phyloP scores from a whole-genome alignment of 2,329 filamentous ascomycete species.

The Dactylellina parvicollis region DNA sequence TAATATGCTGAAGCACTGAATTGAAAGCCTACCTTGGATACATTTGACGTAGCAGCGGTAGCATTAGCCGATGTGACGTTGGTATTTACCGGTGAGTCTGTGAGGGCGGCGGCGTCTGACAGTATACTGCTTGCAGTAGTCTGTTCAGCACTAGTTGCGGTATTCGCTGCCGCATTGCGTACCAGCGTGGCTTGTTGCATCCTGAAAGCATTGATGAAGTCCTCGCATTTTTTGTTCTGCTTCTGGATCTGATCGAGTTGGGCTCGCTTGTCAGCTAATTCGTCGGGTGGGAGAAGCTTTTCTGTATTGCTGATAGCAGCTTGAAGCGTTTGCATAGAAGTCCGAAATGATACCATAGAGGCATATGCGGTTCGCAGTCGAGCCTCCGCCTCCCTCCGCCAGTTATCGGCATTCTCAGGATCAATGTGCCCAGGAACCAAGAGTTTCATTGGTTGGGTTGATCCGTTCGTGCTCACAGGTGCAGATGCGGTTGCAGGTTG shows the following conservation, averaged over 20 bases:
- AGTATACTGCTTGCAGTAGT: not conserved
- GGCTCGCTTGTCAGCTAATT: conserved; percentile 28
- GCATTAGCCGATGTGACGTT: not conserved
- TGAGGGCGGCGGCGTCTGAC: not conserved
- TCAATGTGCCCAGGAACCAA: conserved; percentile 50
- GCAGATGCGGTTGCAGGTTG: conserved; percentile 1
- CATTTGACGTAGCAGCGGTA: not conserved
- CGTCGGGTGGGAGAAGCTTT: conserved; percentile 33
- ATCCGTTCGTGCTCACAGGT: conserved; percentile 3
- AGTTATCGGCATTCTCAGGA: conserved; percentile 51
- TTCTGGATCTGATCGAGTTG: conserved; percentile 47
- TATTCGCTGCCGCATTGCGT: conserved; percentile 22
- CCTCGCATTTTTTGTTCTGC: conserved; percentile 52
- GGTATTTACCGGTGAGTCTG: not conserved
- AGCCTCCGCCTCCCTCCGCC: conserved; percentile 47
- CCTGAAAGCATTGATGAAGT: conserved; percentile 51
- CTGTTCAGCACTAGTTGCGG: conserved; percentile 10
- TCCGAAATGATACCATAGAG: conserved; percentile 46
- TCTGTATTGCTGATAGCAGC: conserved; percentile 39
- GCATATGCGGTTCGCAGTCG: conserved; percentile 49
- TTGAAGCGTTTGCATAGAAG: conserved; percentile 33
- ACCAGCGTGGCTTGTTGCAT: conserved; percentile 47
- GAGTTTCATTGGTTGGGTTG: conserved; percentile 45
- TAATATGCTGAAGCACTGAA: not conserved
- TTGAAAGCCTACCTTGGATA: conserved; percentile 24